These are phyloP conservation scores for Euphorbia peplus DNA, from an alignment of 345 rosid species.

Conservation along the genomic window DNA sequence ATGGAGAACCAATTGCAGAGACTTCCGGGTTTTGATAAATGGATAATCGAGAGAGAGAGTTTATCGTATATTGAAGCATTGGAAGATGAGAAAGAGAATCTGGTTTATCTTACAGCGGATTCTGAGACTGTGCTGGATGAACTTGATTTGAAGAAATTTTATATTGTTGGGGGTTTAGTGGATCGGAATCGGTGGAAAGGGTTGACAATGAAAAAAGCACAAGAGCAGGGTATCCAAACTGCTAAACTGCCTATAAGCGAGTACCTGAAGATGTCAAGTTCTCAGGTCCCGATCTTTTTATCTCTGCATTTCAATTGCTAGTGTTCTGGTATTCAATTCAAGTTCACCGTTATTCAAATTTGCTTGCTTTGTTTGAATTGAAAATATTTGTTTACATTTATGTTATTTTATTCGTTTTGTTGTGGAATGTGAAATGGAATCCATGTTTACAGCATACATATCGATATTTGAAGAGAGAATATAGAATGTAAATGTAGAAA, in stretches of 20 bases:
- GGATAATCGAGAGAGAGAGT: constrained; percentile 85
- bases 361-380: neutral
- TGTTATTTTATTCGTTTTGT: neutral
- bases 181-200: constrained; percentile 96
- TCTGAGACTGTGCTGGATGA: constrained; percentile 66
- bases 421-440: neutral
- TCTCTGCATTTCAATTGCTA: neutral
- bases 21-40: constrained; percentile 84
- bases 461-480: neutral
- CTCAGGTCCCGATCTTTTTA: constrained; percentile 55
- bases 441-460: neutral
- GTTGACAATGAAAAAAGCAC: constrained; percentile 80
- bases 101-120: constrained; percentile 91
- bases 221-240: constrained; percentile 84
- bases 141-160: constrained; percentile 55
- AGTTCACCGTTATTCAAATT: neutral
- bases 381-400: neutral
- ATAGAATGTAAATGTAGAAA: neutral
- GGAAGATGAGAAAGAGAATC: constrained; percentile 53
- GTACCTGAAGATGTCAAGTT: constrained; percentile 90
- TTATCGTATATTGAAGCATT: constrained; percentile 67
- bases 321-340: neutral
- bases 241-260: constrained; percentile 82
- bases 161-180: constrained; percentile 83
- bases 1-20: constrained; percentile 63